phyloP scores from a whole-genome alignment of 306 rosid genomes.

The Alnus glutinosa region DNA sequence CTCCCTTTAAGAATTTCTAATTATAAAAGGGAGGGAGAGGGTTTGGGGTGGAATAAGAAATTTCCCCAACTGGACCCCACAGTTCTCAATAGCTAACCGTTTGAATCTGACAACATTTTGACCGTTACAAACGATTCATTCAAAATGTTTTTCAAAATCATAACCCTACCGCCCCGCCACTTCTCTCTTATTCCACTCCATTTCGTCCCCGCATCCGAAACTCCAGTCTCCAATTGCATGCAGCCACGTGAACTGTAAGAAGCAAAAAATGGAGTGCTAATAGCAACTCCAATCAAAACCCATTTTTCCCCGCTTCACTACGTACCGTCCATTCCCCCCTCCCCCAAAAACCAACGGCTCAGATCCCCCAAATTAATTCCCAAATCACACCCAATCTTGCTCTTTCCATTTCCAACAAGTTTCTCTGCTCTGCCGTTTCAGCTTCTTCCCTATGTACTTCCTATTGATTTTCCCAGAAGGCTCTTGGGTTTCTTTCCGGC shows the following conservation, averaged over 20 bases:
- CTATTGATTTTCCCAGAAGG: constrained; percentile 1
- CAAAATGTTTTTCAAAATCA: constrained; percentile 29
- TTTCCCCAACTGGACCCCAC: constrained; percentile 33
- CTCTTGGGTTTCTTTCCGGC: constrained; percentile 6
- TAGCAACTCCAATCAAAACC: constrained; percentile 27
- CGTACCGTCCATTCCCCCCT: constrained; percentile 29
- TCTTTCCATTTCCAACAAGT: constrained; percentile 16
- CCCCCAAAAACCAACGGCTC: constrained; percentile 38
- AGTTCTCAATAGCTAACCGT: constrained; percentile 32
- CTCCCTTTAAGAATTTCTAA: constrained; percentile 29
- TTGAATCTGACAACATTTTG: constrained; percentile 42
- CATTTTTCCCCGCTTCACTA: constrained; percentile 24
- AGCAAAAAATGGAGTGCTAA: constrained; percentile 31
- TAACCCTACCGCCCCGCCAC: constrained; percentile 4
- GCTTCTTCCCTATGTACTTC: not conserved
- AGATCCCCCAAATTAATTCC: constrained; percentile 34
- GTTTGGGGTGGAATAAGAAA: constrained; percentile 22
- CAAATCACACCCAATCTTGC: constrained; percentile 14
- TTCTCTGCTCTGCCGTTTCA: not conserved
- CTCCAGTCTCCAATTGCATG: too few relatives aligned
- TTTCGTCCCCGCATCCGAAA: not conserved
- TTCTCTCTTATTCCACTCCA: constrained; percentile 37
- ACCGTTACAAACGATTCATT: constrained; percentile 57
- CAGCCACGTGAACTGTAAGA: not conserved
- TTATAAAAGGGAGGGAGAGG: not conserved